phyloP scores from a whole-genome alignment of 192 early-diverging fungal genomes.

The Backusella morwellensis region DNA sequence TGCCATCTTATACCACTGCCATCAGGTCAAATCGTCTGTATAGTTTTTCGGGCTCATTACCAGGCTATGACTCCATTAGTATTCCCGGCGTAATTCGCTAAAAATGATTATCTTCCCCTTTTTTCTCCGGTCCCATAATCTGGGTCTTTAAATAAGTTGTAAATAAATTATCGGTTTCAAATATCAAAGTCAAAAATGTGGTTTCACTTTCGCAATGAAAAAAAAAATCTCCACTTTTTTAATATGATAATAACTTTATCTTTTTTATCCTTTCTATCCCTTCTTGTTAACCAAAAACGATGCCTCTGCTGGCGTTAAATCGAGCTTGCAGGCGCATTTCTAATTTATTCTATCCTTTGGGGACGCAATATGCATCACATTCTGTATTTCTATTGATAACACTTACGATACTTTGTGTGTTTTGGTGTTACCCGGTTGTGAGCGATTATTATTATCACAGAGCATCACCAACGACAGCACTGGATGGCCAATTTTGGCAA shows the following conservation, averaged over 20 bases:
- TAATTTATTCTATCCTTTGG: conserved; percentile 11
- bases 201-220: conserved; percentile 1
- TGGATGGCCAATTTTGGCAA: conserved; percentile 20
- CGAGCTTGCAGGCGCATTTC: not conserved
- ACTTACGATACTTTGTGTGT: not conserved
- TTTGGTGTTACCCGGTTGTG: conserved; percentile 4
- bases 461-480: not conserved
- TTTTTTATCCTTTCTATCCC: not conserved
- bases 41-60: conserved; percentile 23
- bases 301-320: conserved; percentile 5
- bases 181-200: conserved; percentile 3
- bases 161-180: conserved; percentile 4
- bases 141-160: not conserved
- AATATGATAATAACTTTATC: not conserved
- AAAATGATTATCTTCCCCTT: not conserved
- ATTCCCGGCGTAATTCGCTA: conserved; percentile 18
- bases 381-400: not conserved
- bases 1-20: conserved; percentile 36
- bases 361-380: conserved; percentile 1
- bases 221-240: conserved; percentile 1
- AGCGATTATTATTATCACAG: not conserved
- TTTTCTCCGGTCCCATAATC: not conserved
- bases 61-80: conserved; percentile 28
- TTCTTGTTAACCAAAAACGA: not conserved
- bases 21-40: conserved; percentile 20